phyloP scores from a whole-genome alignment of 345 rosid species.

The Linum lewisii region DNA sequence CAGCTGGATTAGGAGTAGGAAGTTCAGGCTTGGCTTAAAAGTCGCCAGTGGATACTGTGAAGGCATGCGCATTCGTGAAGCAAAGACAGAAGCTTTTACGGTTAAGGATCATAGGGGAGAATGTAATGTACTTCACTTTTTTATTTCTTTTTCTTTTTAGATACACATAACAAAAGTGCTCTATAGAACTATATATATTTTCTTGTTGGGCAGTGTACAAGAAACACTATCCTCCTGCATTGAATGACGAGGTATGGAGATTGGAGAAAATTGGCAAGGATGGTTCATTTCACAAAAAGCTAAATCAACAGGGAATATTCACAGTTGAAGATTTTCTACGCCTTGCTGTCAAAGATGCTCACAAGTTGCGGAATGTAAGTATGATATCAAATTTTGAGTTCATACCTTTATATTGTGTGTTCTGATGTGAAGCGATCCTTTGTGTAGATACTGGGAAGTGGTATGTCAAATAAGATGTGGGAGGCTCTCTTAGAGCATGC shows the following conservation, averaged over 20 bases:
- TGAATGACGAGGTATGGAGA: constrained; percentile 91
- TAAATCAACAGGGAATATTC: constrained; percentile 33
- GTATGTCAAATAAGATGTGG: constrained; percentile 99
- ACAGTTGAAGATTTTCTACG: constrained; percentile 81
- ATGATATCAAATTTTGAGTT: constrained; percentile 14
- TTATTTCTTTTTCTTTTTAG: constrained; percentile 7
- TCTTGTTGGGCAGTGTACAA: constrained; percentile 62
- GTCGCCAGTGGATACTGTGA: constrained; percentile 69
- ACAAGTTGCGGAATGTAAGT: constrained; percentile 72
- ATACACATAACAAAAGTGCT: not conserved
- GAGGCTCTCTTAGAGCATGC: constrained; percentile 92
- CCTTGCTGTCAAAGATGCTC: constrained; percentile 59
- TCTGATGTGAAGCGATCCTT: constrained; percentile 18
- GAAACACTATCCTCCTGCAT: constrained; percentile 93
- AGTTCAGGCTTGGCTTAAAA: constrained; percentile 88
- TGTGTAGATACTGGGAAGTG: constrained; percentile 85
- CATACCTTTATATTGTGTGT: constrained; percentile 7
- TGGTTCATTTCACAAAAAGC: constrained; percentile 94
- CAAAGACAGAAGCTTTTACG: constrained; percentile 92
- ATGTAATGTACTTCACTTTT: constrained; percentile 33
- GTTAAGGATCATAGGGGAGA: constrained; percentile 98
- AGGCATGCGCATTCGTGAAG: constrained; percentile 79
- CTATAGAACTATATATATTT: not conserved
- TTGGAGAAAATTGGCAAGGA: constrained; percentile 98
- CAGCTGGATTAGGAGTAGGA: constrained; percentile 96